Conservation (phyloP, 805 yeast genomes). For the Candida krabiensis region DNA sequence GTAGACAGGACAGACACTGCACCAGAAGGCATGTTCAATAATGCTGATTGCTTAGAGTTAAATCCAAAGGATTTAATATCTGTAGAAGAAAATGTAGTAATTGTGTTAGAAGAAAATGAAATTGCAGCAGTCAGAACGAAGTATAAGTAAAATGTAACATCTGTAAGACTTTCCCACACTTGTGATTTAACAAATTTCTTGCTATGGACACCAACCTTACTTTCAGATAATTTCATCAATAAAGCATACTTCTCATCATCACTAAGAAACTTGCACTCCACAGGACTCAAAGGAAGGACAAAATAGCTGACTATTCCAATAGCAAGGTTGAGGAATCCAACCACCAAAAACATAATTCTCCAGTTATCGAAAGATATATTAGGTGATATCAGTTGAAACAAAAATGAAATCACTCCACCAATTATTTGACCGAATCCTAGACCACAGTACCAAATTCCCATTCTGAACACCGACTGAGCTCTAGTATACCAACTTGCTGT, state of each 20-base stretch:
- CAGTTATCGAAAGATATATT: constrained; percentile 47
- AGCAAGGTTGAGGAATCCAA: constrained; percentile 51
- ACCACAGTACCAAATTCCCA: constrained; percentile 36
- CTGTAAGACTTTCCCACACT: constrained; percentile 45
- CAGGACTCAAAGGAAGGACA: constrained; percentile 49
- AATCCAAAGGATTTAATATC: constrained; percentile 55
- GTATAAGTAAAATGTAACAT: constrained; percentile 50
- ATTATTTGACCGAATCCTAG: constrained; percentile 44
- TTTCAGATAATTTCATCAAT: constrained; percentile 44
- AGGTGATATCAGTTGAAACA: constrained; percentile 48
- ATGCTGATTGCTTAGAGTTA: constrained; percentile 42
- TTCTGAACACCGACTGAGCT: constrained; percentile 33
- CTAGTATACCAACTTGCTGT: constrained; percentile 35
- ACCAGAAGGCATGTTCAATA: constrained; percentile 60
- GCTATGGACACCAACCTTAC: constrained; percentile 54
- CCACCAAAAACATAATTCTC: constrained; percentile 59
- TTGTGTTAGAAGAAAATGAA: constrained; percentile 53
- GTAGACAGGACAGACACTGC: constrained; percentile 44
- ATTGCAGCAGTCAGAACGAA: constrained; percentile 44
- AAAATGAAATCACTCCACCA: constrained; percentile 50
- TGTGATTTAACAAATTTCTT: constrained; percentile 46
- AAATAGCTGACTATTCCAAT: constrained; percentile 48
- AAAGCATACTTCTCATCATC: constrained; percentile 39
- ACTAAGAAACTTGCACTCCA: constrained; percentile 14
- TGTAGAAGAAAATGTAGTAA: constrained; percentile 52